These are phyloP conservation scores for Tetratostichococcus sp. DNA, from an alignment of 139 green algal genomes.

Conservation along the genomic window DNA sequence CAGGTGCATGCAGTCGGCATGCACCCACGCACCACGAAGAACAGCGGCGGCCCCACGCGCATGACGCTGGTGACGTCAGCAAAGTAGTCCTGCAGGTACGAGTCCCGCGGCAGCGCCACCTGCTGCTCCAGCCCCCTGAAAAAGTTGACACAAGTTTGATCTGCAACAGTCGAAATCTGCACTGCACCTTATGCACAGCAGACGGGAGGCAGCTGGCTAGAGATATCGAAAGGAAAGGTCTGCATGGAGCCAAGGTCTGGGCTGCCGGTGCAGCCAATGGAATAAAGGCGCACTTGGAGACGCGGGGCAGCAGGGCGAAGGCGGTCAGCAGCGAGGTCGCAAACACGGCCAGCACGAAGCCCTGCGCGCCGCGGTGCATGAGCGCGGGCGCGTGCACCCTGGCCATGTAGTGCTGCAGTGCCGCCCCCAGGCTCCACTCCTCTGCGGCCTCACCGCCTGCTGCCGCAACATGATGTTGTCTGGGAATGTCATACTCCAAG, in stretches of 20 bases:
- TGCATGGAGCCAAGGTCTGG: too few species aligned
- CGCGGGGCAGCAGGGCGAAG: conserved; percentile 28
- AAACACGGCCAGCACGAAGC: conserved; percentile 44
- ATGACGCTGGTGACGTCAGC: conserved; percentile 59
- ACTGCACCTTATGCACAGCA: too few species aligned
- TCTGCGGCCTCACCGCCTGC: conserved; percentile 5
- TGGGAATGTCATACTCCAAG: too few species aligned
- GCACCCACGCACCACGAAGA: conserved; percentile 62
- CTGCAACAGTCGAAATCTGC: too few species aligned
- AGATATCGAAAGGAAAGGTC: too few species aligned
- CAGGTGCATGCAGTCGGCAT: too few species aligned
- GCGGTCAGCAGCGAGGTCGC: conserved; percentile 21
- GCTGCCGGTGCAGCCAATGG: too few species aligned
- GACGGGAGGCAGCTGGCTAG: too few species aligned
- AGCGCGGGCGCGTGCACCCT: conserved; percentile 54
- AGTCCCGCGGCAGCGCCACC: conserved; percentile 82
- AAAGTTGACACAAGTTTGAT: too few species aligned
- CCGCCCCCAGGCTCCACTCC: neutral
- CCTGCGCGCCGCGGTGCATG: conserved; percentile 38
- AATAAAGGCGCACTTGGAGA: conserved; percentile 28
- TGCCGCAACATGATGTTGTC: neutral
- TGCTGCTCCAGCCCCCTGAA: conserved; percentile 78
- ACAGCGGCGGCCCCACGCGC: conserved; percentile 82
- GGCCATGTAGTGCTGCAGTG: conserved; percentile 55
- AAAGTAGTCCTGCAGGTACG: conserved; percentile 91